Evolutionary conservation across 176 grass and related monocot genomes (phyloP).

Genomic region (Lolium perenne): DNA sequence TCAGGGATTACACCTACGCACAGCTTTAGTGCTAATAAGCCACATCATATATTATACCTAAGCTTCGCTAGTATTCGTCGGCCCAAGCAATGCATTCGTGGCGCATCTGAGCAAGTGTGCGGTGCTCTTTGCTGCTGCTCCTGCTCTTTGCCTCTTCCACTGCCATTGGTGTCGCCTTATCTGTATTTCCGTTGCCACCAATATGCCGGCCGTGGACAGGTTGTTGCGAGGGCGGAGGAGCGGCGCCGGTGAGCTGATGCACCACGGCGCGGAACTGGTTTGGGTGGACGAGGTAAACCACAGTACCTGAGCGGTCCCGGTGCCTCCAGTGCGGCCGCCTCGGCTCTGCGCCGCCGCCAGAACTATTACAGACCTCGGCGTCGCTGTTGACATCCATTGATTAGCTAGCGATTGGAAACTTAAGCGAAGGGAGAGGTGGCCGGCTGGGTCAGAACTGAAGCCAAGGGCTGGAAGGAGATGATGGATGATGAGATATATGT

Average conservation of each 20-base stretch:
- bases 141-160: background rate
- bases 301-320: conserved; percentile 40
- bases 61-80: conserved; percentile 8
- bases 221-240: background rate
- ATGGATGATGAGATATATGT: background rate
- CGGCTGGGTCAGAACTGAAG: background rate
- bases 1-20: too few relatives aligned
- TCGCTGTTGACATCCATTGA: background rate
- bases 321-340: conserved; percentile 43
- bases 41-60: background rate
- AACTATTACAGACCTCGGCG: background rate
- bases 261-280: conserved; percentile 50
- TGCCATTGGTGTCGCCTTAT: background rate
- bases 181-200: background rate
- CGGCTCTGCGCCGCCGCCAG: background rate
- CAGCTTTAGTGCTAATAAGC: background rate
- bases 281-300: conserved; percentile 50
- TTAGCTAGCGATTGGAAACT: background rate
- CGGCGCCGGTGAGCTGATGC: conserved; percentile 52
- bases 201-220: background rate
- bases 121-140: background rate
- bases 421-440: background rate
- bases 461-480: background rate
- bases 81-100: conserved; percentile 46
- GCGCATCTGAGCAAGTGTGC: conserved; percentile 53